Evolutionary conservation across 345 rosid genomes (phyloP).

Genomic region (Hibiscus tridactylites): DNA sequence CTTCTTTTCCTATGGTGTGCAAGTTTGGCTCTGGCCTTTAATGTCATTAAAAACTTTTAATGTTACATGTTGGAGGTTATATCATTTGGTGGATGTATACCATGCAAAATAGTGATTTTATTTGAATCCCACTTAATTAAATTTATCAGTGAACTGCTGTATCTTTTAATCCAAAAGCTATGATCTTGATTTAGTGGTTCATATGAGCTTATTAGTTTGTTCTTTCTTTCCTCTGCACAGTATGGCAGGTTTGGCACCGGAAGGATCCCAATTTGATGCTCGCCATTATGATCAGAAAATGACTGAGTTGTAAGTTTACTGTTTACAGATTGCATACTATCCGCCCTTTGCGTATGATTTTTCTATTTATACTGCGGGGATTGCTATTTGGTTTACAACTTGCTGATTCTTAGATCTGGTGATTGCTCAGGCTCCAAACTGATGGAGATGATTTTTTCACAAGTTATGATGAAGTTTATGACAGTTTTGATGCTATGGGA

Average conservation of each 20-base stretch:
- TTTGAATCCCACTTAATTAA: not conserved
- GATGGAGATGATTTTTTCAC: conserved; percentile 72
- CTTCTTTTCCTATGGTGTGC: conserved; percentile 27
- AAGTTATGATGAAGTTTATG: conserved; percentile 68
- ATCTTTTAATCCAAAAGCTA: not conserved
- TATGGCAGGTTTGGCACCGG: conserved; percentile 69
- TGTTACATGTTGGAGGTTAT: not conserved
- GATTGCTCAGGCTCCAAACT: conserved; percentile 31
- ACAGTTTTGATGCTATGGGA: conserved; percentile 81
- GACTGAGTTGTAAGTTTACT: conserved; percentile 64
- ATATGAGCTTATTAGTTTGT: not conserved
- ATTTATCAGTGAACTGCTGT: not conserved
- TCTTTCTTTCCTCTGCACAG: conserved; percentile 19
- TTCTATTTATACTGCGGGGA: not conserved
- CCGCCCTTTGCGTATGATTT: not conserved
- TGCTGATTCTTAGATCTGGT: not conserved
- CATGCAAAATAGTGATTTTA: not conserved
- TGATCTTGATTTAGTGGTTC: not conserved
- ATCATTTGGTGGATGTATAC: not conserved
- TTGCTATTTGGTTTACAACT: not conserved
- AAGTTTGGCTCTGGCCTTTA: conserved; percentile 27
- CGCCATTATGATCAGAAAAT: conserved; percentile 63
- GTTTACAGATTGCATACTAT: not conserved
- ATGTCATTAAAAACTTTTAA: not conserved
- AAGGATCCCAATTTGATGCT: conserved; percentile 71